Evolutionary conservation across 1,284 basidiomycete species (phyloP).

Genomic region (Limonomyces culmigenus): DNA sequence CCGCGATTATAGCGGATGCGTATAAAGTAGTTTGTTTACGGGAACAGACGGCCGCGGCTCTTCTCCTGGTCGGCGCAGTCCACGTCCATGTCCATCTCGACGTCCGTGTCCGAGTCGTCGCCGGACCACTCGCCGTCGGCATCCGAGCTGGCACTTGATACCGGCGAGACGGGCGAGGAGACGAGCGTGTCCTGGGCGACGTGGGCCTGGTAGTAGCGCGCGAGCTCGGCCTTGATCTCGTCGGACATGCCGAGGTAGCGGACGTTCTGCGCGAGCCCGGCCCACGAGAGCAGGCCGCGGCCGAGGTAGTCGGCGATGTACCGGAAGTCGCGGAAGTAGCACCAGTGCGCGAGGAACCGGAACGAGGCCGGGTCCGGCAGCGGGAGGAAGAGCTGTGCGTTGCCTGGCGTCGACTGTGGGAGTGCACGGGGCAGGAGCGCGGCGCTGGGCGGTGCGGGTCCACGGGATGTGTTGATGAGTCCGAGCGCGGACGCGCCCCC

Average conservation of each 20-base stretch:
- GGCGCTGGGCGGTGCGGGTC: conserved; percentile 16
- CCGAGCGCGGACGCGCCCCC: conserved; percentile 45
- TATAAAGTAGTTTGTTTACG: no score
- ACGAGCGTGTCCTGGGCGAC: background rate
- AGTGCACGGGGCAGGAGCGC: conserved; percentile 45
- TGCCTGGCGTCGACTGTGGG: conserved; percentile 36
- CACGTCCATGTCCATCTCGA: no score
- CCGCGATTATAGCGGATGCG: no score
- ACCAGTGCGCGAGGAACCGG: conserved; percentile 56
- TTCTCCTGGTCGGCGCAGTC: no score
- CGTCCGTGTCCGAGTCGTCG: no score
- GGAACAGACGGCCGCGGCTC: no score
- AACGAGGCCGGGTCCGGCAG: conserved; percentile 61
- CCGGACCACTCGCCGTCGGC: background rate
- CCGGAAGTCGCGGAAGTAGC: conserved; percentile 53
- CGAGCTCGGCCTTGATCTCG: conserved; percentile 50
- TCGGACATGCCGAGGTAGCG: conserved; percentile 57
- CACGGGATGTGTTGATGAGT: conserved; percentile 23
- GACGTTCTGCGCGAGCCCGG: conserved; percentile 64
- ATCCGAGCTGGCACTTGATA: no score
- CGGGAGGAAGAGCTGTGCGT: conserved; percentile 57
- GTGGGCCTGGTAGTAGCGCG: background rate
- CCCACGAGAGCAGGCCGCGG: conserved; percentile 48
- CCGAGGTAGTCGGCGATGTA: conserved; percentile 44
- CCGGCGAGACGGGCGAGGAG: background rate